These are phyloP conservation scores for Desmodesmus armatus DNA, from an alignment of 139 green algal genomes.

Conservation along the genomic window DNA sequence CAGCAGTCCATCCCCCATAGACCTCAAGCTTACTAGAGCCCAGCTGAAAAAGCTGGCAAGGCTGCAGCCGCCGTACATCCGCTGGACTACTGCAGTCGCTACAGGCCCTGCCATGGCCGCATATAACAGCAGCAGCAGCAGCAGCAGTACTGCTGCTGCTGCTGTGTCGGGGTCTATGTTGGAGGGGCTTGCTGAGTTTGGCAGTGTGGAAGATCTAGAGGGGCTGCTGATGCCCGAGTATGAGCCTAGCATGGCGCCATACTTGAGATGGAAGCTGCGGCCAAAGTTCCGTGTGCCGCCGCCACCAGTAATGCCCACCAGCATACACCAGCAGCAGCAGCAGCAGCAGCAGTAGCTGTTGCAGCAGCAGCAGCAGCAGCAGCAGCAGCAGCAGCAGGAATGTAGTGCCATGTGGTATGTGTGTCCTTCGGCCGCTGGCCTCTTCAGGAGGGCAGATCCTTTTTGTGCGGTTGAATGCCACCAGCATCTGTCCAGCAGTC, in stretches of 20 bases:
- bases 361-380: neutral
- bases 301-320: too few relatives aligned
- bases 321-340: neutral
- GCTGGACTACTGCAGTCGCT: neutral
- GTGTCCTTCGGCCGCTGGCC: too few relatives aligned
- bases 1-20: too few relatives aligned
- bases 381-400: neutral
- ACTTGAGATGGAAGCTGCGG: conserved; percentile 11
- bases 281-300: conserved; percentile 10
- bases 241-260: conserved; percentile 20
- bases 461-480: neutral
- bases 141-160: neutral
- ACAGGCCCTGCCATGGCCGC: neutral
- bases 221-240: conserved; percentile 35
- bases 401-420: too few relatives aligned
- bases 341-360: neutral
- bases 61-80: conserved; percentile 13
- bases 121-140: neutral
- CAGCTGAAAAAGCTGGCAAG: neutral
- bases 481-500: neutral
- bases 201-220: conserved; percentile 23
- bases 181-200: neutral
- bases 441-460: neutral
- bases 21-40: too few relatives aligned
- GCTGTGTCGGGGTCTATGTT: neutral